Evolutionary conservation across 306 rosid genomes (phyloP), one percentile per base, ranked within the genome.

Genomic region (Herpetospermum pedunculosum): DNA sequence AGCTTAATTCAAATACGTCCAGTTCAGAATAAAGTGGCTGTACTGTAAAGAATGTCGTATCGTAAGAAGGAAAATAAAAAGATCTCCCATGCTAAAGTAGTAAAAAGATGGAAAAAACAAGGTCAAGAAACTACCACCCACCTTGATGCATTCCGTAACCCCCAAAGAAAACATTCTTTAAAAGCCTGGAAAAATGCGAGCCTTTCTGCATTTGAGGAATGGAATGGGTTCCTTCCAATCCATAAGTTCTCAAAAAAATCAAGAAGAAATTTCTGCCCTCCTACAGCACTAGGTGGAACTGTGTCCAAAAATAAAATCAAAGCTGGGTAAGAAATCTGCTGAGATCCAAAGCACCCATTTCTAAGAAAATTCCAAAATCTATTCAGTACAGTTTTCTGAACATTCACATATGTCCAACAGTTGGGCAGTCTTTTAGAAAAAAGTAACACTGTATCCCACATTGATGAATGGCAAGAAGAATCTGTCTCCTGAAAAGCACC

Each of bases 311-410:
- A 94, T 77, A 88, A 77, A 78, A 94, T 77, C 79, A 91, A 82
- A 73, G 92, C 88, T 50, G 97, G 96, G 84, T 91, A 91, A 19
- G 98, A 94, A 83, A 88, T 73, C 82, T 78, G 86, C 73, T 83
- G 87, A 80, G 98, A 91, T 79, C 98, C 98, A 76, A 85, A 94
- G 87, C 97, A 94, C 60, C 98, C 92, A 79, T 81, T 91, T 82
- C 87, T 86, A 73, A 94, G 95, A 83, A 94, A 94, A 86, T 80
- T 77, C 95, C 96, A 89, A 64, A 94, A 80, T 1, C 90, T 92
- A 79, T 83, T 85, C 72, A 91, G 78, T 76, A 94, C 76, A 69
- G 74, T 62, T 89, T 94, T 94, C 79, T 91, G 96, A 76, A 91
- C 80, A 59, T 94, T 94, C 64, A 94, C 37, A 78, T 82, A 84